Evolutionary conservation across 2,329 filamentous ascomycete species (phyloP).

Genomic region (Gnomoniopsis sp.): DNA sequence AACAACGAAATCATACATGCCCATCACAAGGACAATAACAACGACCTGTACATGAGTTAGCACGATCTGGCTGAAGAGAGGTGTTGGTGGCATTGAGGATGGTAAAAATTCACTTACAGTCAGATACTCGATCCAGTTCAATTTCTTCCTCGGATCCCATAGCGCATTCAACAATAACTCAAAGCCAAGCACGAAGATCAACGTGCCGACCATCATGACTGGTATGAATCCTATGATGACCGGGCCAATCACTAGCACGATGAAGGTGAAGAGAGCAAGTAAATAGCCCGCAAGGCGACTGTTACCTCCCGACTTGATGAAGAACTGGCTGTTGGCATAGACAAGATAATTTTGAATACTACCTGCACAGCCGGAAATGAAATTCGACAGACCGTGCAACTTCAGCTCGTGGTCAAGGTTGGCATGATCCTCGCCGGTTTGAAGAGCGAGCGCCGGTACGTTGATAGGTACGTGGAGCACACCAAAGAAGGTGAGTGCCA

Average conservation of each 20-base stretch:
- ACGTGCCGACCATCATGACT: constrained; percentile 90
- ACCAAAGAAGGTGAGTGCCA: constrained; percentile 95
- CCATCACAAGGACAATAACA: constrained; percentile 92
- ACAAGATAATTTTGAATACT: constrained; percentile 97
- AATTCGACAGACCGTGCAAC: constrained; percentile 90
- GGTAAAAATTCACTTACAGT: constrained; percentile 54
- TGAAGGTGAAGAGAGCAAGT: constrained; percentile 75
- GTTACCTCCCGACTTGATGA: constrained; percentile 88
- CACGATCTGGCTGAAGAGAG: neutral
- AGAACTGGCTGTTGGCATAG: constrained; percentile 96
- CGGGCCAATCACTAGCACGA: constrained; percentile 81
- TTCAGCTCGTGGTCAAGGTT: constrained; percentile 88
- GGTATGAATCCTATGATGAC: constrained; percentile 90
- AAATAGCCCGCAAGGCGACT: constrained; percentile 82
- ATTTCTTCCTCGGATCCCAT: constrained; percentile 81
- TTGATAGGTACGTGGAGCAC: constrained; percentile 98
- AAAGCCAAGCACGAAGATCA: constrained; percentile 94
- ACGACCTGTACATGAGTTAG: constrained; percentile 54
- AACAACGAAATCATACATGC: constrained; percentile 91
- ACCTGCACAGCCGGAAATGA: constrained; percentile 78
- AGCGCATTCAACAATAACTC: constrained; percentile 87
- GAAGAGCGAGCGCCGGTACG: constrained; percentile 86
- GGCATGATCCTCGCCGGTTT: constrained; percentile 87
- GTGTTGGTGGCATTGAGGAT: neutral
- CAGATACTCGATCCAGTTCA: constrained; percentile 82